Conservation (phyloP, 768 basidiomycete genomes). For the Lactarius hengduanensis region DNA sequence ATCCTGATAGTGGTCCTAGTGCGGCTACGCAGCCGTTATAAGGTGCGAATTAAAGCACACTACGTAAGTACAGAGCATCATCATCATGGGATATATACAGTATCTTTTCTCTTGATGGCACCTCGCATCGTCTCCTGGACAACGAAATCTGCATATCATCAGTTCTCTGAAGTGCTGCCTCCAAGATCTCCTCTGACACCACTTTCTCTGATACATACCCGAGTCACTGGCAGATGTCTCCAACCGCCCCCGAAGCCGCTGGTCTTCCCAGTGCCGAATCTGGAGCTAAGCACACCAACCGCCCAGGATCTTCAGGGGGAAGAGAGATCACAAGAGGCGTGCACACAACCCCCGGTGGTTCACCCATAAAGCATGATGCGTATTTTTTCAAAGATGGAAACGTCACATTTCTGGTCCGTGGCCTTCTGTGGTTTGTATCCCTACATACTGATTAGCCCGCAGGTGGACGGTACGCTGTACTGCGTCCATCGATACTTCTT, state of each 20-base stretch:
- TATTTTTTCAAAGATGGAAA: constrained; percentile 28
- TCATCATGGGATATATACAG: neutral
- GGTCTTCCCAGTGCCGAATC: neutral
- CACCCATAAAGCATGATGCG: constrained; percentile 11
- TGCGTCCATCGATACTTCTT: constrained; percentile 27
- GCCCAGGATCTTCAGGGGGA: neutral
- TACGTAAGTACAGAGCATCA: too few species aligned
- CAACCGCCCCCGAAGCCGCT: neutral
- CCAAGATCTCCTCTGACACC: constrained; percentile 11
- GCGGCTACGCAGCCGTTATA: too few species aligned
- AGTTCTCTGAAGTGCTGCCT: neutral
- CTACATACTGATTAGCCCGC: neutral
- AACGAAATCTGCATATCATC: neutral
- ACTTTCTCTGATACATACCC: neutral
- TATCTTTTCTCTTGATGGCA: constrained; percentile 8
- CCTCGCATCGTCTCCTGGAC: neutral
- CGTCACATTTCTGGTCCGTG: constrained; percentile 23
- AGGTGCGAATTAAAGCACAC: too few species aligned
- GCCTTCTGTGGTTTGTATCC: too few species aligned
- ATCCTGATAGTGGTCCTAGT: too few species aligned
- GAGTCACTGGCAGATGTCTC: neutral
- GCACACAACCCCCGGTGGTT: neutral
- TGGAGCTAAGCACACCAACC: neutral
- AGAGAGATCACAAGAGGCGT: neutral
- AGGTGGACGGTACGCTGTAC: constrained; percentile 25